Evolutionary conservation across 768 basidiomycete species (phyloP), one percentile per base, ranked within the genome.

Genomic region (Lactarius akahatsu): DNA sequence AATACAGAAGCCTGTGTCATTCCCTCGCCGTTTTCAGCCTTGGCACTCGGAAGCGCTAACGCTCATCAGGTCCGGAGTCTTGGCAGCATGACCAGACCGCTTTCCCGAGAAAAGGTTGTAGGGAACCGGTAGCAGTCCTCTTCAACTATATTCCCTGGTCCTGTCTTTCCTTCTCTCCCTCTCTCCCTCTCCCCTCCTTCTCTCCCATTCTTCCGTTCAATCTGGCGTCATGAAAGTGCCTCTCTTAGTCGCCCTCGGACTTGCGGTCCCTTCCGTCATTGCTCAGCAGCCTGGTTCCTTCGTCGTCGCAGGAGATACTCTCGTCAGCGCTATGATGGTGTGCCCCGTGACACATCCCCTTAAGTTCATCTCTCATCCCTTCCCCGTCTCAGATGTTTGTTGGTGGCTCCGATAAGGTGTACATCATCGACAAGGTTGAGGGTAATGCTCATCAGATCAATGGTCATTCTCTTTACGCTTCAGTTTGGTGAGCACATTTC

Each of bases 401-500:
- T 61, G 92, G 91, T 38, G 90, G 88, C 68, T 79, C 84, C 18
- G 79, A 92, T 71, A 91, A 86, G 74, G 89, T 96, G 32, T 96
- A 94, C 77, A 90, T 95, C 38, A 78, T 95, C 28, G 94, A 96
- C 80, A 96, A 96, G 79, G 85, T 87, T 2, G 91, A 94, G 73
- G 85, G 84, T 43, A 94, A 94, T 73, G 80, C 81, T 1, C 83
- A 84, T 4, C 76, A 81, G 70, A 80, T 93, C 68, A 79, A 82
- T 65, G 85, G 84, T 3, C 91, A 91, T 76, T 81, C 91, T 16
- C 88, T 88, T 1, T 90, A 88, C 88, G 91, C 85, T 36, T 74
- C 88, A 0, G 86, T 86, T 16, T 92, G 87, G 87, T 87, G 40
- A n/a, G 76, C 67, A 16, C 41, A 57, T 16, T 38, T 50, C 18